These are phyloP conservation scores for Podospora appendiculata DNA, from an alignment of 495 filamentous ascomycete genomes.

Conservation along the genomic window DNA sequence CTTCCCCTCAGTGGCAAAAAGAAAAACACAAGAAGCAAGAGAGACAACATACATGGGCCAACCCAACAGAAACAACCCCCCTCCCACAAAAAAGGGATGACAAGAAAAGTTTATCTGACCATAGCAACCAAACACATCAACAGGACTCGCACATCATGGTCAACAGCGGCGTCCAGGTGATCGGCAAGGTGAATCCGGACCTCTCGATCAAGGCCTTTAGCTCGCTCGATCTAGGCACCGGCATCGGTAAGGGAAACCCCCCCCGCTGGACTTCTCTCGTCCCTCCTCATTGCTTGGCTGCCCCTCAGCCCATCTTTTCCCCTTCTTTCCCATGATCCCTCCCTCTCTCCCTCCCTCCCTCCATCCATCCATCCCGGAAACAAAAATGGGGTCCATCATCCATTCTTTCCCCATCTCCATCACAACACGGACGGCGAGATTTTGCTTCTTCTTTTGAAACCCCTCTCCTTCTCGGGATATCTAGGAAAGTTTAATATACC, in stretches of 20 bases:
- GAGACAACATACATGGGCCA: neutral
- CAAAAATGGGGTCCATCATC: no score
- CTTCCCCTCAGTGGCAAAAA: neutral
- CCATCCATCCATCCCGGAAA: neutral
- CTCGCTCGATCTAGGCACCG: slow-evolving; percentile 69
- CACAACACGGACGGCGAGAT: no score
- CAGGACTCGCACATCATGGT: slow-evolving; percentile 72
- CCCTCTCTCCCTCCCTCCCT: neutral
- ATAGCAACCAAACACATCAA: neutral
- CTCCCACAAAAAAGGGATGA: neutral
- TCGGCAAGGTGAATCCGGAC: slow-evolving; percentile 84
- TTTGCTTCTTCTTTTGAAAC: neutral
- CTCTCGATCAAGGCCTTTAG: slow-evolving; percentile 67
- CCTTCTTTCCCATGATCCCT: neutral
- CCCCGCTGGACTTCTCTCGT: neutral
- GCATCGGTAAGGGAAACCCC: slow-evolving; percentile 47
- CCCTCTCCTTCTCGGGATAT: neutral
- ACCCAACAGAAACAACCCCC: neutral
- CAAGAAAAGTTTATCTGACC: slow-evolving; percentile 1
- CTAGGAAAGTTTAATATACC: no score
- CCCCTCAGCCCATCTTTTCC: no score
- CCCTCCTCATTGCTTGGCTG: neutral
- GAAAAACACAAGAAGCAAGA: neutral
- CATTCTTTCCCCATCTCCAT: no score
- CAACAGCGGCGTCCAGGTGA: slow-evolving; percentile 76